Conservation (phyloP, 2,329 filamentous ascomycete genomes). For the Lecanicillium sp. region DNA sequence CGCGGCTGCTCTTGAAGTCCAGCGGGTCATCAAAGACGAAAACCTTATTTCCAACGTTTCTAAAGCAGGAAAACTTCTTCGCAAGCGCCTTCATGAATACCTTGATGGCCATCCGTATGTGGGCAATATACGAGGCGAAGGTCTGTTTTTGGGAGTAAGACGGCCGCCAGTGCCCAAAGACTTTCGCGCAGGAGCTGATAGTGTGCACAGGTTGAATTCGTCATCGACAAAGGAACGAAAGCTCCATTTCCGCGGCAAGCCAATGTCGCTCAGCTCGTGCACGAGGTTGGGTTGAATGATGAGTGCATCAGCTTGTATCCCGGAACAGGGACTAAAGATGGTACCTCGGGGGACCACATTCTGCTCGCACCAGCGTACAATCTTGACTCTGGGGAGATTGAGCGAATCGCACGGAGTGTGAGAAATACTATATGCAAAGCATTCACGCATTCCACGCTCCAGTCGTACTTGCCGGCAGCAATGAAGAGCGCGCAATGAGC, state of each 20-base stretch:
- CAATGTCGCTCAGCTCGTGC: constrained; percentile 16
- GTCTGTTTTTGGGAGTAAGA: constrained; percentile 21
- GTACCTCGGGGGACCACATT: constrained; percentile 15
- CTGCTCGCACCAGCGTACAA: constrained; percentile 34
- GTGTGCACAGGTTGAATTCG: constrained; percentile 17
- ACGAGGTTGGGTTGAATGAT: constrained; percentile 29
- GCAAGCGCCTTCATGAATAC: constrained; percentile 12
- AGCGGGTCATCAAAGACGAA: constrained; percentile 35
- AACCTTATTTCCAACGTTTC: constrained; percentile 14
- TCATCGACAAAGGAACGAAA: constrained; percentile 17
- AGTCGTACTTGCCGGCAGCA: too few species aligned
- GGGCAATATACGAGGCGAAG: constrained; percentile 21
- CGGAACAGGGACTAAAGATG: constrained; percentile 16
- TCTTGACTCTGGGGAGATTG: constrained; percentile 19
- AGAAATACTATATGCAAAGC: constrained; percentile 8
- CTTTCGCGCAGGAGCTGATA: constrained; percentile 1
- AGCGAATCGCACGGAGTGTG: constrained; percentile 12
- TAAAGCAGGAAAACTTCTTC: constrained; percentile 9
- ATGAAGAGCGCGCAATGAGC: too few species aligned
- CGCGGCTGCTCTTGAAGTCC: constrained; percentile 19
- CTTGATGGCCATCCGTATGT: constrained; percentile 18
- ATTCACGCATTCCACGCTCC: too few species aligned
- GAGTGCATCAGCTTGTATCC: constrained; percentile 41
- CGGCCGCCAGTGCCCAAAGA: not conserved
- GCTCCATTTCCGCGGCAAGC: constrained; percentile 21